Evolutionary conservation across 257 asterid species (phyloP).

Genomic region (Salvia miltiorrhiza): DNA sequence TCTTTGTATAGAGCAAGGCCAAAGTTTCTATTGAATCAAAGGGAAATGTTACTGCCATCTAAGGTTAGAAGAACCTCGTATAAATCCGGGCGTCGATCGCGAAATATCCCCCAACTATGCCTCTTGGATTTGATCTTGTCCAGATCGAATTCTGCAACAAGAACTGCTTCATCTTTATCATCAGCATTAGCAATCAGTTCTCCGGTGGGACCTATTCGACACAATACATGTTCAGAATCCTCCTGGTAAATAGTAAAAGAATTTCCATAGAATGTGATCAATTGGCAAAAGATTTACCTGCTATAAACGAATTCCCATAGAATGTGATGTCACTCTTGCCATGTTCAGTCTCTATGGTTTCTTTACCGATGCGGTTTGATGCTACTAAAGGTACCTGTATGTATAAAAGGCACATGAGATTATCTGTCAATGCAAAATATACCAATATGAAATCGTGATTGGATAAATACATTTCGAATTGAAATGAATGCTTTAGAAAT

Average conservation of each 20-base stretch:
- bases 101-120: conserved; percentile 82
- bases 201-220: conserved; percentile 74
- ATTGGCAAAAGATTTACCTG: conserved; percentile 49
- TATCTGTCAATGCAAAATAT: neutral
- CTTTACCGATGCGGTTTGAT: conserved; percentile 91
- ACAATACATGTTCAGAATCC: conserved; percentile 17
- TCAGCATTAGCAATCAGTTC: conserved; percentile 67
- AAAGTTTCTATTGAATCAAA: conserved; percentile 22
- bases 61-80: conserved; percentile 87
- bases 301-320: conserved; percentile 89
- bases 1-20: neutral
- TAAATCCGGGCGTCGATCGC: conserved; percentile 92
- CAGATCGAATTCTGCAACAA: conserved; percentile 75
- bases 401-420: neutral
- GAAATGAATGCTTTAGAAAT: neutral
- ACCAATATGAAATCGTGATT: neutral
- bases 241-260: neutral
- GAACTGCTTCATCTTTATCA: conserved; percentile 83
- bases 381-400: conserved; percentile 89
- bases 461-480: neutral
- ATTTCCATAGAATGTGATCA: conserved; percentile 80
- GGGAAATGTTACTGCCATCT: conserved; percentile 66
- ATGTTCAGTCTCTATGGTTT: conserved; percentile 74
- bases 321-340: conserved; percentile 86
- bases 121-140: conserved; percentile 78